Base-by-base conservation (phyloP, 73 alveolate genomes). In the Effrenium voratum region DNA sequence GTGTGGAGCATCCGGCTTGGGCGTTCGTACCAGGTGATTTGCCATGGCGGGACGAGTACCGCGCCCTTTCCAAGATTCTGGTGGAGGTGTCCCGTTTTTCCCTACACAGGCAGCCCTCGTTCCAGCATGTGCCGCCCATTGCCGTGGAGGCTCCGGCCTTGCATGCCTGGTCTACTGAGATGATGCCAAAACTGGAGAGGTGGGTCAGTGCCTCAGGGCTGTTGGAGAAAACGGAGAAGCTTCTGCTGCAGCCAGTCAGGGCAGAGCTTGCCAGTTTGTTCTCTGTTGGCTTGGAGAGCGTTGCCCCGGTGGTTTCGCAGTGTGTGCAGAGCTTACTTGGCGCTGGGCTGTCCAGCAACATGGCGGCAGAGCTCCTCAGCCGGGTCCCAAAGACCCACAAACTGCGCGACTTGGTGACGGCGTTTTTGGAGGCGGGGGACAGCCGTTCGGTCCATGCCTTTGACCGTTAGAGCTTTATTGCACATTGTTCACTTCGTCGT, bases 1-100 rank as follows among this genome's bases (percentile, higher is more conserved):
- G 47, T 47, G 93, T 50, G 93, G 76, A 50, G 38, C 76, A 49
- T 40, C 30, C 47, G 93, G 75, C n/a, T 52, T 82, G 93, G 93
- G 76, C 41, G 55, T 13, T 15, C 30, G n/a, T 82, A 76, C 76
- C 93, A n/a, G n/a, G 38, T 22, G 93, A 45, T 26, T 36, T 41
- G 4, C 76, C 60, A 19, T 41, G 12, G 4, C 19, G 47, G 28
- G 10, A 32, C 28, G 43, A 82, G 93, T 82, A 47, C 93, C 47
- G 49, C 30, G 76, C 5, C 34, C 45, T 50, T 47, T 34, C 73
- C 8, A 52, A 50, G 40, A 8, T 47, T 75, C 73, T 60, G 15
- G 44, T 15, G 8, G 38, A 34, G 6, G 38, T 82, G 30, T 49
- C 70, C 34, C 41, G 55, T n/a, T 57, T 13, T 15, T 75, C 34